phyloP scores from a whole-genome alignment of 345 rosid species.

The Cardiospermum halicacabum region DNA sequence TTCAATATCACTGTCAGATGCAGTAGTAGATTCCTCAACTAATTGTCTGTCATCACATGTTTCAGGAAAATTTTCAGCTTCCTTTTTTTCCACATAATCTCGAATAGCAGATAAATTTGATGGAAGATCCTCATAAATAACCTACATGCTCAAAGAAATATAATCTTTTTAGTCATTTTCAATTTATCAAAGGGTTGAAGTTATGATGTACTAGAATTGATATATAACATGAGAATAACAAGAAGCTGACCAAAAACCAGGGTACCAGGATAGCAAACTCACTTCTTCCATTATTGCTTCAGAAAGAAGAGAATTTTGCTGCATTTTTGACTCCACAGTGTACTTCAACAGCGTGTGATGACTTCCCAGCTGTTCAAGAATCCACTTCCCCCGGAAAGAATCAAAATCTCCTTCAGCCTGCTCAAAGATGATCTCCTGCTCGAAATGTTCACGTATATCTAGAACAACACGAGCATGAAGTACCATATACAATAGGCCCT shows the following conservation, averaged over 20 bases:
- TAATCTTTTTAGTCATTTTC: not conserved
- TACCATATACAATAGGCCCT: slow-evolving; percentile 89
- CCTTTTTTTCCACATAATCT: slow-evolving; percentile 73
- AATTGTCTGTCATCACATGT: slow-evolving; percentile 26
- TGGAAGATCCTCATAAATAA: slow-evolving; percentile 95
- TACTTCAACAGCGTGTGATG: slow-evolving; percentile 91
- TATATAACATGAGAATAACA: not conserved
- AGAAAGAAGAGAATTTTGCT: slow-evolving; percentile 76
- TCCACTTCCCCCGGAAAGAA: slow-evolving; percentile 91
- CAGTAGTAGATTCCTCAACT: slow-evolving; percentile 29
- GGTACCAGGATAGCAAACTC: not conserved
- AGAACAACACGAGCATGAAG: slow-evolving; percentile 96
- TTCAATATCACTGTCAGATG: slow-evolving; percentile 25
- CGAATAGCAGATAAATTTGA: slow-evolving; percentile 89
- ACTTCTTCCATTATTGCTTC: slow-evolving; percentile 99
- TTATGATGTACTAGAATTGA: not conserved
- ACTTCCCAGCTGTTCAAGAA: slow-evolving; percentile 81
- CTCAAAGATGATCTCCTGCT: slow-evolving; percentile 78
- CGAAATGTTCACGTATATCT: slow-evolving; percentile 73
- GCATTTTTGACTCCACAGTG: slow-evolving; percentile 87
- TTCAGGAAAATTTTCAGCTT: slow-evolving; percentile 33
- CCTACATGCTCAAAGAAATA: slow-evolving; percentile 36
- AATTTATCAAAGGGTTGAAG: not conserved
- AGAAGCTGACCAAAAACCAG: not conserved
- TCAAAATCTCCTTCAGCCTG: slow-evolving; percentile 96